phyloP scores from a whole-genome alignment of 1,139 yeast species.

The Suhomyces anneliseae region DNA sequence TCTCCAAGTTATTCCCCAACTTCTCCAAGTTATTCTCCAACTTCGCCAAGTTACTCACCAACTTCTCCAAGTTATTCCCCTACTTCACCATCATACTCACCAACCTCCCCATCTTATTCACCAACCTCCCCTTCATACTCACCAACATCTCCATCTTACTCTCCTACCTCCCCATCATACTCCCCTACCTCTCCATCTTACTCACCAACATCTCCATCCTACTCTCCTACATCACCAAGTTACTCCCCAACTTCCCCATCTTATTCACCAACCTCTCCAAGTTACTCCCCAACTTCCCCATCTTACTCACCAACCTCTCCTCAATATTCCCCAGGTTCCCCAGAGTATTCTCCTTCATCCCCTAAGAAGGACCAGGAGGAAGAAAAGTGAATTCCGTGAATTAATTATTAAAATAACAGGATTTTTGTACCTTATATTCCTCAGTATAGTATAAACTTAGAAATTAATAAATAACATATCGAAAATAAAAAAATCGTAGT shows the following conservation, averaged over 20 bases:
- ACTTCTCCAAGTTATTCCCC: slow-evolving; percentile 45
- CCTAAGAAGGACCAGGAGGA: slow-evolving; percentile 21
- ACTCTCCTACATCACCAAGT: slow-evolving; percentile 32
- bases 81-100: slow-evolving; percentile 60
- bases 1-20: slow-evolving; percentile 65
- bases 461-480: slow-evolving; percentile 3
- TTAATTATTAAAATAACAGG: slow-evolving; percentile 1
- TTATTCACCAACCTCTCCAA: slow-evolving; percentile 59
- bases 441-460: slow-evolving; percentile 4
- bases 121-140: slow-evolving; percentile 61
- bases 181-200: slow-evolving; percentile 56
- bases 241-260: slow-evolving; percentile 28
- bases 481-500: not conserved
- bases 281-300: slow-evolving; percentile 63
- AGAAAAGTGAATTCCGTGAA: slow-evolving; percentile 5
- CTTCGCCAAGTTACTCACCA: slow-evolving; percentile 60
- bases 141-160: slow-evolving; percentile 63
- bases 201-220: slow-evolving; percentile 53
- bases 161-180: slow-evolving; percentile 58
- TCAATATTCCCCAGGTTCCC: slow-evolving; percentile 21
- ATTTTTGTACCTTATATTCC: slow-evolving; percentile 3
- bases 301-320: slow-evolving; percentile 49
- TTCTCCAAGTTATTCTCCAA: slow-evolving; percentile 62
- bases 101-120: slow-evolving; percentile 58
- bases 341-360: slow-evolving; percentile 49